These are phyloP conservation scores for Trametes punicea DNA, from an alignment of 768 basidiomycete species.

Conservation along the genomic window DNA sequence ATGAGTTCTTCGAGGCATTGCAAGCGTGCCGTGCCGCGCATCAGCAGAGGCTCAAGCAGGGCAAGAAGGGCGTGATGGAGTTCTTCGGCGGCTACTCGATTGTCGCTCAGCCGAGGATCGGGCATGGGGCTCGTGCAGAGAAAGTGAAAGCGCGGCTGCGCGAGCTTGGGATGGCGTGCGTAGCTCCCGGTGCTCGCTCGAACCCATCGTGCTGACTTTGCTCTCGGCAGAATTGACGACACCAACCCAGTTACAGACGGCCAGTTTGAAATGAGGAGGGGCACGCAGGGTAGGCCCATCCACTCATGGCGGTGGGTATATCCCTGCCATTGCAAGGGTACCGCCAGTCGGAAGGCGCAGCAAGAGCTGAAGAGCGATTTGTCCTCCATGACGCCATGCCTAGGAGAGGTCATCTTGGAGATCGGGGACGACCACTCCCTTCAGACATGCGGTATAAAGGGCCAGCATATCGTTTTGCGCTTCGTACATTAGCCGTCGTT, in stretches of 20 bases:
- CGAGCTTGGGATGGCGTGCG: slow-evolving; percentile 3
- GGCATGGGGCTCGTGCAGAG: background rate
- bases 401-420: background rate
- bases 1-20: slow-evolving; percentile 3
- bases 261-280: background rate
- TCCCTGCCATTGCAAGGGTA: slow-evolving; percentile 6
- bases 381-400: background rate
- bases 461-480: background rate
- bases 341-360: background rate
- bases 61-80: background rate
- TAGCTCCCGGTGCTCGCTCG: background rate
- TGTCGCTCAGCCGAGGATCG: slow-evolving; percentile 10
- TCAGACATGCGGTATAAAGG: background rate
- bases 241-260: background rate
- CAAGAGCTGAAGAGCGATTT: background rate
- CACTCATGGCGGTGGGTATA: background rate
- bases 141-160: background rate
- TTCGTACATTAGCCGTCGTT: background rate
- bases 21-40: background rate
- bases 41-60: background rate
- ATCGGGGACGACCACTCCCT: background rate
- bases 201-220: too few species aligned
- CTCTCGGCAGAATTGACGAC: background rate
- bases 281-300: background rate
- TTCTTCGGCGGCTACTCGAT: slow-evolving; percentile 11